These are phyloP conservation scores for Pisolithus orientalis DNA, from an alignment of 768 basidiomycete species.

Conservation along the genomic window DNA sequence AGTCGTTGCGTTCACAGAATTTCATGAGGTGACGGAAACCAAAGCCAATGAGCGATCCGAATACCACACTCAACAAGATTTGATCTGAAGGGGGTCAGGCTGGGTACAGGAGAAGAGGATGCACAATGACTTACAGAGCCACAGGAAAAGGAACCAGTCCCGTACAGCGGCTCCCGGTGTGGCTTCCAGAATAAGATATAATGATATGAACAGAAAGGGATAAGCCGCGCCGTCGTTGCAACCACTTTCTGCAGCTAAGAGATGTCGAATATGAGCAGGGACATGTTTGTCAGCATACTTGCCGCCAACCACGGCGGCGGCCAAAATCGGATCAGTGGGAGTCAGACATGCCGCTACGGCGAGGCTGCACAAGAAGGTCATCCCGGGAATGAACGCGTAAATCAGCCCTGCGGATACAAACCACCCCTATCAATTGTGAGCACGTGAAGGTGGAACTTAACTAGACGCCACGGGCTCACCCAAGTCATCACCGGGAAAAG, in stretches of 20 bases:
- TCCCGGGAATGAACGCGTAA: conserved; percentile 82
- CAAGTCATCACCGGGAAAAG: conserved; percentile 80
- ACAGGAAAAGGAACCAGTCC: conserved; percentile 84
- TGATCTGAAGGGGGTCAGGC: conserved; percentile 48
- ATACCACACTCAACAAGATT: conserved; percentile 64
- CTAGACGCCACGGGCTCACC: conserved; percentile 40
- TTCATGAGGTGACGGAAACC: conserved; percentile 87
- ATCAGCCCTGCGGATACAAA: conserved; percentile 89
- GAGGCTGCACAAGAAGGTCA: conserved; percentile 84
- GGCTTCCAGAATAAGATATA: conserved; percentile 76
- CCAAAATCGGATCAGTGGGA: conserved; percentile 53
- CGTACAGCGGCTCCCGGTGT: conserved; percentile 59
- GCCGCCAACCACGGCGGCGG: conserved; percentile 69
- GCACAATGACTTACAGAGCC: conserved; percentile 61
- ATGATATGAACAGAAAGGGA: conserved; percentile 85
- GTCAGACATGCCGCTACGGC: conserved; percentile 91
- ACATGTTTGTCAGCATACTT: conserved; percentile 99
- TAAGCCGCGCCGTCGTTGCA: conserved; percentile 98
- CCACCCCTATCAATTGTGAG: conserved; percentile 63
- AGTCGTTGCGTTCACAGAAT: conserved; percentile 77
- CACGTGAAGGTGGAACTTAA: conserved; percentile 2
- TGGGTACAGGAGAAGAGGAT: not conserved
- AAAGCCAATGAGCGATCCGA: conserved; percentile 72
- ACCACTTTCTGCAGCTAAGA: conserved; percentile 73
- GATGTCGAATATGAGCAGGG: conserved; percentile 67